Conservation (phyloP, 495 filamentous ascomycete species). For the Thozetella sp. region DNA sequence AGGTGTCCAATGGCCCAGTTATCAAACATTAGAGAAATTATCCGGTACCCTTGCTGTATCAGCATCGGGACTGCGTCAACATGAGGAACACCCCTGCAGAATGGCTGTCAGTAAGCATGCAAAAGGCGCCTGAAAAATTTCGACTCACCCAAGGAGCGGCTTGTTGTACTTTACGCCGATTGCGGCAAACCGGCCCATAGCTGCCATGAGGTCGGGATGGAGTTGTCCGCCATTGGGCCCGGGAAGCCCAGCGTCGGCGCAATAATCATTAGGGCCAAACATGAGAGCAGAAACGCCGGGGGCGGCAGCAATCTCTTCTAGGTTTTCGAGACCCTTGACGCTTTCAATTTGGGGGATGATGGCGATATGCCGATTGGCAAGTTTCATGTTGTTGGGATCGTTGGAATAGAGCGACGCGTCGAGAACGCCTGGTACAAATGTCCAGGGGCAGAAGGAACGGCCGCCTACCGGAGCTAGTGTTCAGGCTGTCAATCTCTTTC, state of each 20-base stretch:
- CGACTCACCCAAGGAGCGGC: constrained; percentile 3
- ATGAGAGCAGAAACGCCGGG: constrained; percentile 46
- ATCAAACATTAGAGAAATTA: background rate
- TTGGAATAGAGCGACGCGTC: constrained; percentile 10
- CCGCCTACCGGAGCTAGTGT: constrained; percentile 1
- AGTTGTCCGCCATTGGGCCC: background rate
- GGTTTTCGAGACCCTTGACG: constrained; percentile 43
- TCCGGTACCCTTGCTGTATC: background rate
- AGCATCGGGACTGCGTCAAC: background rate
- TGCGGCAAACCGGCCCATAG: background rate
- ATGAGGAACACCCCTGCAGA: background rate
- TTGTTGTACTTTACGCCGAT: background rate
- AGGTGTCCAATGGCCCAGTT: constrained; percentile 1
- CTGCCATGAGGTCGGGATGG: background rate
- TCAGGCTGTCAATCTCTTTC: background rate
- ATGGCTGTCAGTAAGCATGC: background rate
- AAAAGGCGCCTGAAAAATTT: background rate
- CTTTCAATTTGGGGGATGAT: constrained; percentile 52
- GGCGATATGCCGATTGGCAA: constrained; percentile 33
- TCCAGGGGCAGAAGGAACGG: constrained; percentile 4
- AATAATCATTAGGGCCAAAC: constrained; percentile 23
- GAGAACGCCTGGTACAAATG: constrained; percentile 11
- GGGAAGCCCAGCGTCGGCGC: background rate
- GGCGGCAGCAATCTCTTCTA: constrained; percentile 49
- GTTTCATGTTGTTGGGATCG: constrained; percentile 34